A percentile compares a stretch with the other conserved stretches of the same genome.
These are phyloP conservation scores for Penicillium macrosclerotiorum DNA, from an alignment of 495 filamentous ascomycete species.

Conservation along the genomic window DNA sequence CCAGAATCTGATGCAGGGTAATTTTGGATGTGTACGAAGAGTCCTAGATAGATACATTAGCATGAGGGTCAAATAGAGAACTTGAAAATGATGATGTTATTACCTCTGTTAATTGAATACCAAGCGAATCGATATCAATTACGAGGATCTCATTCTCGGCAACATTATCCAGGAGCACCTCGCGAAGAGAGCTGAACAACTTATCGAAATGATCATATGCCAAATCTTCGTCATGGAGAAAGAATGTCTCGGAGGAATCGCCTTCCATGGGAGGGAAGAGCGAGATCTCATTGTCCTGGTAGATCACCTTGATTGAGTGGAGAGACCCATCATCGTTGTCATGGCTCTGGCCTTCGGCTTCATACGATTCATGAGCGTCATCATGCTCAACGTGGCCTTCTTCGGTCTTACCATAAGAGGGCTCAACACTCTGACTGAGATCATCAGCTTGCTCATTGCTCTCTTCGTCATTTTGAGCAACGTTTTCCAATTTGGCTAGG, in stretches of 20 bases:
- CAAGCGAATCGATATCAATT: conserved; percentile 64
- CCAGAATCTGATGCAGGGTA: conserved; percentile 56
- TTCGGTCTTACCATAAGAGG: too few relatives aligned
- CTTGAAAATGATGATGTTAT: conserved; percentile 18
- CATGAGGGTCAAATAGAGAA: conserved; percentile 15
- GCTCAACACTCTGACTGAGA: not conserved
- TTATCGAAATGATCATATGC: conserved; percentile 55
- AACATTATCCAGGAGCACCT: conserved; percentile 66
- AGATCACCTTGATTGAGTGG: conserved; percentile 59
- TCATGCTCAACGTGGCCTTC: conserved; percentile 5
- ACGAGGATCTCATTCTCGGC: conserved; percentile 65
- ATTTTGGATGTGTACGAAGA: conserved; percentile 37
- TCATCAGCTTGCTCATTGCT: conserved; percentile 1
- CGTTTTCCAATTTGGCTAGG: too few relatives aligned
- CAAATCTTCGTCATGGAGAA: conserved; percentile 65
- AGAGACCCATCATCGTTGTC: conserved; percentile 21
- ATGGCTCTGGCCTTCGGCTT: conserved; percentile 10
- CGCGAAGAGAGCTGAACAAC: conserved; percentile 63
- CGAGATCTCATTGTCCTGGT: conserved; percentile 65
- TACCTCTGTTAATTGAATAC: conserved; percentile 72
- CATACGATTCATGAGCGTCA: conserved; percentile 6
- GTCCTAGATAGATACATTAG: conserved; percentile 48
- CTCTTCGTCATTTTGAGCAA: too few relatives aligned
- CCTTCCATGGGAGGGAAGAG: conserved; percentile 66
- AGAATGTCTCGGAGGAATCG: conserved; percentile 67